phyloP scores from a whole-genome alignment of 805 yeast genomes.

The Candida ficus region DNA sequence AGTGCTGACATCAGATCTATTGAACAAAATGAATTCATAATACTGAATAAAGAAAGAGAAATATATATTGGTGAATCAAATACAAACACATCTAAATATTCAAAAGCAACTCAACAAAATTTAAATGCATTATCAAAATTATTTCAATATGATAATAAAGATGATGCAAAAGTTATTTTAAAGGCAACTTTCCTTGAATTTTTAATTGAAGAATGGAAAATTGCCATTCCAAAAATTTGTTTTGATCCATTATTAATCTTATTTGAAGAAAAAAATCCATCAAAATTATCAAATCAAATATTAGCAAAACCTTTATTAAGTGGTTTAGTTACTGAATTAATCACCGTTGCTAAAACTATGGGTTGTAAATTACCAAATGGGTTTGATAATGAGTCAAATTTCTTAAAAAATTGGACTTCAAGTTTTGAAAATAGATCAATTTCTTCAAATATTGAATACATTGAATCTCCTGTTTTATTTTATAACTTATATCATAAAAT shows the following conservation, averaged over 20 bases:
- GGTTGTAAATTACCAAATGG: constrained; percentile 68
- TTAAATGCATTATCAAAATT: constrained; percentile 34
- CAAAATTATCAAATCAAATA: constrained; percentile 54
- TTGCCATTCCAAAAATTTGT: constrained; percentile 73
- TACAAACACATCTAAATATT: constrained; percentile 37
- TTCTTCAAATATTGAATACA: constrained; percentile 20
- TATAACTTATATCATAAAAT: constrained; percentile 58
- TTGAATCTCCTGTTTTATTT: constrained; percentile 54
- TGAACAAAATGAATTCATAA: constrained; percentile 10
- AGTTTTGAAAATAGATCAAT: constrained; percentile 30
- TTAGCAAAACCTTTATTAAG: constrained; percentile 80
- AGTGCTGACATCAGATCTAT: constrained; percentile 18
- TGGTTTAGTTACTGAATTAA: constrained; percentile 72
- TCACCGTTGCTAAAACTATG: constrained; percentile 71
- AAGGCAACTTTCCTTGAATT: constrained; percentile 48
- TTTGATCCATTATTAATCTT: constrained; percentile 72
- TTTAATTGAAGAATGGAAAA: constrained; percentile 76
- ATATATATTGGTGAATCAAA: constrained; percentile 32
- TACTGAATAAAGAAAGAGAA: constrained; percentile 26
- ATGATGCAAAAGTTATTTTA: constrained; percentile 39
- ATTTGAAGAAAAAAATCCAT: constrained; percentile 67
- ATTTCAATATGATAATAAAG: constrained; percentile 29
- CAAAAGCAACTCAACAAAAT: constrained; percentile 28
- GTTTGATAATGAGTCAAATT: constrained; percentile 58
- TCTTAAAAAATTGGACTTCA: constrained; percentile 49